phyloP scores from a whole-genome alignment of 2,329 filamentous ascomycete species.

The Pyrenochaeta sp. region DNA sequence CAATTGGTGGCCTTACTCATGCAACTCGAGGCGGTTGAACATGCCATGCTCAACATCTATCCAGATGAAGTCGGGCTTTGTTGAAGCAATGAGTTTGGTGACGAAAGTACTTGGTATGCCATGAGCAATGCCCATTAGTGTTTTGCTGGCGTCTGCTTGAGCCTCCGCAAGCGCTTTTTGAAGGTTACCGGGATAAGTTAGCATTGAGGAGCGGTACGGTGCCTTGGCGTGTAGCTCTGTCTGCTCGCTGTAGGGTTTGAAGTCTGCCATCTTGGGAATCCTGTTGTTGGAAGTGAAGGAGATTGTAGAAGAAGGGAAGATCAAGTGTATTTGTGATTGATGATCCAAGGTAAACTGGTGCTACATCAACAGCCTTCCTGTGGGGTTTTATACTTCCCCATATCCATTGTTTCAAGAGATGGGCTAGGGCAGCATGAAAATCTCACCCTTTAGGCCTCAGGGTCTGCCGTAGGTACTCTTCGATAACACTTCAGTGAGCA shows the following conservation, averaged over 20 bases:
- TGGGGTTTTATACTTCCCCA: background rate
- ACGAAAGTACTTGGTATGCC: constrained; percentile 36
- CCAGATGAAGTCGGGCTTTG: constrained; percentile 39
- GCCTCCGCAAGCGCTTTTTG: constrained; percentile 32
- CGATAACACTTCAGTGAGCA: background rate
- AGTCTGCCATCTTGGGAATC: constrained; percentile 20
- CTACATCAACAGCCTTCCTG: background rate
- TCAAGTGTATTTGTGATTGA: background rate
- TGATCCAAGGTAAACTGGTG: background rate
- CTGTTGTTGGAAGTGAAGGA: background rate
- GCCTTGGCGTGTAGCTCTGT: constrained; percentile 31
- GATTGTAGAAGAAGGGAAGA: background rate
- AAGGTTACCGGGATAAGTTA: constrained; percentile 34
- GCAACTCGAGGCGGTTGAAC: constrained; percentile 34
- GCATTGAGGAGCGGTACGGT: constrained; percentile 28
- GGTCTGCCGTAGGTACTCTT: background rate
- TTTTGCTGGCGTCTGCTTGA: constrained; percentile 30
- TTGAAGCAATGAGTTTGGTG: constrained; percentile 36
- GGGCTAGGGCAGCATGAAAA: background rate
- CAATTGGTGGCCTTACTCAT: constrained; percentile 25
- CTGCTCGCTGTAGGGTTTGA: constrained; percentile 33
- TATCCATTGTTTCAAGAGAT: background rate
- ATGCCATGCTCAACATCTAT: constrained; percentile 40
- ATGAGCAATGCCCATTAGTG: constrained; percentile 35
- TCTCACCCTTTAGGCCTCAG: background rate